Base-by-base conservation (phyloP, 73 alveolate species). In the Diophrys appendiculata region DNA sequence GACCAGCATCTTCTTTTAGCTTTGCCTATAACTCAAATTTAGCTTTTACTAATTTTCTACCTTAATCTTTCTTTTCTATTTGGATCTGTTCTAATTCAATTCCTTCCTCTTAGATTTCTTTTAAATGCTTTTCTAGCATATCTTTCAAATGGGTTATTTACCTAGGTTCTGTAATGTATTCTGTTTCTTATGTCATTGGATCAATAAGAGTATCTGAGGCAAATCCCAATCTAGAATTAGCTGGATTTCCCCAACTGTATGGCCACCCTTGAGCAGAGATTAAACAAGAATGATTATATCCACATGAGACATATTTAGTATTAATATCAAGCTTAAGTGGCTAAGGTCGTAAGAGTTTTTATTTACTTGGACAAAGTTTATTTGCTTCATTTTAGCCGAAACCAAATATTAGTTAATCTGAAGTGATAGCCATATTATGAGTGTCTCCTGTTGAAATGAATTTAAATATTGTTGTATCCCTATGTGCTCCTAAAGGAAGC, bases 201-300 rank as follows among this genome's bases (percentile, higher is more conserved):
- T 43, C 60, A 11, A 43, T 43, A 43, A 43, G 60, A 18, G 60
- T 43, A 18, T 43, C 60, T 43, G 60, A 43, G 60, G 60, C 73
- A 32, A 79, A n/a, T 29, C 93, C 93, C 2, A 82, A 64, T 52
- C 89, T 79, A 0, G 89, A 84, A 67, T 86, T 86, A 53, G 83
- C 72, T 14, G 71, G 54, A 71, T 31, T 69, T 0, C 93, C 93
- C 93, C 93, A 86, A 52, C 85, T 24, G 55, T 79, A 86, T 18
- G 93, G 88, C 26, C 70, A 69, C 22, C 89, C 89, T 80, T 73
- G 65, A n/a, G 13, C 28, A 30, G 77, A 54, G 33, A 80, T 54
- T 8, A 73, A 29, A 26, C 52, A 70, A 8, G 83, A 68, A 54
- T 86, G 93, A 29, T 76, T 78, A 53, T 70, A 56, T 8, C 90